Evolutionary conservation across 768 basidiomycete species (phyloP), one percentile per base, ranked within the genome.

Genomic region (Suillus hirtellus): DNA sequence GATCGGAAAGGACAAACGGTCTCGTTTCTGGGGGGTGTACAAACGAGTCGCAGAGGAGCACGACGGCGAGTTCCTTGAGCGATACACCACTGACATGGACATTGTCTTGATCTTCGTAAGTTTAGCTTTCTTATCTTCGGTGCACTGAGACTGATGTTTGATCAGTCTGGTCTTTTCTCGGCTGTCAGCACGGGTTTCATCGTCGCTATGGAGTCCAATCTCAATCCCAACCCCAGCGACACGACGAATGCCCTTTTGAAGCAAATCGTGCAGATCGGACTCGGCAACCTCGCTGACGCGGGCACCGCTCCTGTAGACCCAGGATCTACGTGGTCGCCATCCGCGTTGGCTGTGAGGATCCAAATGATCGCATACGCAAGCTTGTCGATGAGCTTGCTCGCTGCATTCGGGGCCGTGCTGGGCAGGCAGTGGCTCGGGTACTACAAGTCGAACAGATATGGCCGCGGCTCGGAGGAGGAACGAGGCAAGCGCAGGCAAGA

Each of bases 101-200:
- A 63, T 66, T 5, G 58, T 69, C 19, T 53, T 71, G 3, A 58
- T 71, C 59, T 71, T 71, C 49, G 70, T 71, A 59, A 19, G 70
- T 60, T 6, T 31, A 2, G 15, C 3, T 0, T 17, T 8, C 24
- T 31, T 21, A 27, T 50, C 6, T 4, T 50, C 6, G 8, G 27
- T 8, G 5, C 19, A 42, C 24, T 4, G 31, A 31, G 21, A 24
- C 19, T 38, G 56, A 59, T 17, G 15, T 42, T 21, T 15, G 9
- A 34, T 35, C 27, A 67, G 66, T 62, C 66, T 27, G 63, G 66
- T 40, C 56, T 67, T 31, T 67, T 67, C 40, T 66, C 66, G 1
- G 66, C 62, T 19, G 63, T 67, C 58, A 52, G 58, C 35, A 60
- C 66, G 2, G n/a, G 59, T 38, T 67, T 67, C 17, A 52, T 67